Evolutionary conservation across 257 asterid genomes (phyloP), one percentile per base, ranked within the genome.

Genomic region (Rubia yunnanensis): DNA sequence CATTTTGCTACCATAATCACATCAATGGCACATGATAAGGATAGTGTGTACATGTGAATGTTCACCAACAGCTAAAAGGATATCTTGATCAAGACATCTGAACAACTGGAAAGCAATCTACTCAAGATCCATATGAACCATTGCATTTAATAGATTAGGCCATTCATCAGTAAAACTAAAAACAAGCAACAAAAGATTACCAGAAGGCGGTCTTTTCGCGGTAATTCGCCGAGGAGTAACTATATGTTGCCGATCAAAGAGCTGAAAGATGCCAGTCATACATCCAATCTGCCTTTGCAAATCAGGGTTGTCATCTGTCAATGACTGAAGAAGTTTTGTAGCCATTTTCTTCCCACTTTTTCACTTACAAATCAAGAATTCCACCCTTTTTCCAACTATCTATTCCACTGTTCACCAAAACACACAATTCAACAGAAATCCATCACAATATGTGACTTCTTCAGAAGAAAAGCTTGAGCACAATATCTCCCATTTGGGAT

Each of bases 251-350:
- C 94, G 94, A 80, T 91, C 96, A 64, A 91, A 91, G 69, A 91
- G 34, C 50, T 91, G 98, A 77, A 88, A 84, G 34, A 91, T 80
- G 54, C 98, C 95, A 4, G 88, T 85, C 94, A 91, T 91, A 78
- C 98, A 91, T 55, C 98, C 98, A 24, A 91, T 85, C 69, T 91
- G 96, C 81, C 85, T 91, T 70, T 86, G 91, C 80, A 91, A 72
- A 70, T 91, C 98, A 28, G 85, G 80, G 54, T 85, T 83, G 10
- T 88, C 98, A 75, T 91, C 96, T 34, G 92, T 81, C 76, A 91
- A 72, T 62, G 98, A 83, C 74, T 86, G 98, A 53, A 91, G 77
- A 52, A 88, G 80, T 75, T 83, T 91, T 53, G 96, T 92, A 41
- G 96, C 96, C 98, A 88, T 91, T 71, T 22, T 64, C 70, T 64